These are phyloP conservation scores for Loxodes magnus DNA, from an alignment of 73 alveolate genomes.

Conservation along the genomic window DNA sequence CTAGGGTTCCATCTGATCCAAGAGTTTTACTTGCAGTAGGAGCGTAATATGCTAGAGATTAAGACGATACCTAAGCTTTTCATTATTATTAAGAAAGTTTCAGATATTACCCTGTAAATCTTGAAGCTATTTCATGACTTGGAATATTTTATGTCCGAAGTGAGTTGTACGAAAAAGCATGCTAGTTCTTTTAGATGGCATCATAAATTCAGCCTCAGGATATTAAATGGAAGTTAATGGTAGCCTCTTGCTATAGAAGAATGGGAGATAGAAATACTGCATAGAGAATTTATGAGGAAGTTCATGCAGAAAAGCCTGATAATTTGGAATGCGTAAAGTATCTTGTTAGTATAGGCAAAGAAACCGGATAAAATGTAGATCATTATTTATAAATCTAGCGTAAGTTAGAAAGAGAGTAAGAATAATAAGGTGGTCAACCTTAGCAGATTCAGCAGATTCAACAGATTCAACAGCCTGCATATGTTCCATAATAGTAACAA, in stretches of 20 bases:
- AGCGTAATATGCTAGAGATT: slow-evolving; percentile 27
- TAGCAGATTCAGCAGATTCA: not conserved
- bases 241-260: slow-evolving; percentile 92
- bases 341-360: slow-evolving; percentile 40
- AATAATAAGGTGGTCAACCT: slow-evolving; percentile 2
- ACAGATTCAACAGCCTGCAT: slow-evolving; percentile 1
- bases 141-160: slow-evolving; percentile 88
- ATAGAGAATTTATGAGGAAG: slow-evolving; percentile 37
- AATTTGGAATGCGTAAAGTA: slow-evolving; percentile 61
- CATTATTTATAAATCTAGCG: slow-evolving; percentile 26
- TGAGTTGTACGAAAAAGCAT: slow-evolving; percentile 93
- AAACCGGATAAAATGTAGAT: slow-evolving; percentile 36
- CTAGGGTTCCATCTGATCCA: slow-evolving; percentile 91
- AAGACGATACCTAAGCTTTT: slow-evolving; percentile 70
- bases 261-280: slow-evolving; percentile 44
- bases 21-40: slow-evolving; percentile 41
- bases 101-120: slow-evolving; percentile 85
- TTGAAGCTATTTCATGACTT: slow-evolving; percentile 87
- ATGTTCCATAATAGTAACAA: not conserved
- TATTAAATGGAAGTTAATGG: slow-evolving; percentile 90
- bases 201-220: slow-evolving; percentile 94
- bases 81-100: slow-evolving; percentile 97
- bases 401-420: slow-evolving; percentile 36
- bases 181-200: slow-evolving; percentile 94
- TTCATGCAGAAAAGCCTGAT: slow-evolving; percentile 56